Percentiles rank a stretch among this genome's conserved stretches.
Evolutionary conservation across 768 basidiomycete genomes (phyloP).

Genomic region (Rhodotorula paludigena): DNA sequence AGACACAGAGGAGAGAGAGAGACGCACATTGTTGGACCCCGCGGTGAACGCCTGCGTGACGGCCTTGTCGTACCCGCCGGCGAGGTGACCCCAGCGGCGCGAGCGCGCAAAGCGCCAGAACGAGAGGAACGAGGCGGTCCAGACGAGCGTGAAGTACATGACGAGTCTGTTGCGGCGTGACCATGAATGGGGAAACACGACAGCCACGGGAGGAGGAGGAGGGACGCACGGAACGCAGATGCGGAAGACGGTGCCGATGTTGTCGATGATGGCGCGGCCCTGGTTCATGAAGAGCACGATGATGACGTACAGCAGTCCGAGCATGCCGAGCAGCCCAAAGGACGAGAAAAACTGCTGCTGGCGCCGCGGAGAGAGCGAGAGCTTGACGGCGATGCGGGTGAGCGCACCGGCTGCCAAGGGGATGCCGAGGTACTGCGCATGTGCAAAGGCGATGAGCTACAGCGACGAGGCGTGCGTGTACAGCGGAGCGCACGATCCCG

Average conservation of each 20-base stretch:
- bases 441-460: neutral
- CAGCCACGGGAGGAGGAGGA: neutral
- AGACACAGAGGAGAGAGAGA: slow-evolving; percentile 45
- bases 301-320: slow-evolving; percentile 77
- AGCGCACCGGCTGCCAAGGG: slow-evolving; percentile 66
- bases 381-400: slow-evolving; percentile 56
- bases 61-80: slow-evolving; percentile 62
- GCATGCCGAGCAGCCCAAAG: slow-evolving; percentile 64
- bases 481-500: slow-evolving; percentile 66
- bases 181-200: neutral
- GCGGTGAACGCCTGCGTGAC: slow-evolving; percentile 75
- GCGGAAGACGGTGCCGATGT: slow-evolving; percentile 71
- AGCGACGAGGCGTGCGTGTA: too few relatives aligned
- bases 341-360: slow-evolving; percentile 57
- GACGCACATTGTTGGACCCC: slow-evolving; percentile 62
- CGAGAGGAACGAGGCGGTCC: slow-evolving; percentile 60
- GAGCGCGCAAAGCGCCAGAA: slow-evolving; percentile 52
- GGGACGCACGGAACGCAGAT: slow-evolving; percentile 60
- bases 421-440: slow-evolving; percentile 70
- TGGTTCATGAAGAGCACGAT: slow-evolving; percentile 67
- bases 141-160: slow-evolving; percentile 70
- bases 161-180: neutral
- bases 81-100: slow-evolving; percentile 44
- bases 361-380: slow-evolving; percentile 52
- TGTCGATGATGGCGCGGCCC: slow-evolving; percentile 62